Evolutionary conservation across 805 yeast species (phyloP).

Genomic region (Alloascoidea africana): DNA sequence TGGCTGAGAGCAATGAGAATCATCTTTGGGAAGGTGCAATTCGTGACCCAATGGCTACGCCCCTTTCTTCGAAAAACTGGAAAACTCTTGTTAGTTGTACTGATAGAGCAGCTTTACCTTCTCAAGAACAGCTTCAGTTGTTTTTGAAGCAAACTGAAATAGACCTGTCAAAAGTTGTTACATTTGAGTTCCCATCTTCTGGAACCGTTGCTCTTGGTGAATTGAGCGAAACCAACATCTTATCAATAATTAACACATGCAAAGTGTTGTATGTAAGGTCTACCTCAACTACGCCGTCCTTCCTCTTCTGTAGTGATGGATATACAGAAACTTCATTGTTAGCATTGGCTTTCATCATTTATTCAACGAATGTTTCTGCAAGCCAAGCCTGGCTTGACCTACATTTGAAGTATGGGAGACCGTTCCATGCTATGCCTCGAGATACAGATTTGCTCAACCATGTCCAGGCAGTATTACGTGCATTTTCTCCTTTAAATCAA

Average conservation of each 20-base stretch:
- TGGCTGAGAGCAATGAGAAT: too few species aligned
- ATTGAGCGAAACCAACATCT: constrained; percentile 41
- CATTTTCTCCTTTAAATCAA: constrained; percentile 39
- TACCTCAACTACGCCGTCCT: constrained; percentile 22
- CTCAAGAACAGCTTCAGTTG: constrained; percentile 8
- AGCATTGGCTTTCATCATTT: constrained; percentile 45
- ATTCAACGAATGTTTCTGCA: constrained; percentile 33
- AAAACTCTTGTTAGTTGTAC: constrained; percentile 21
- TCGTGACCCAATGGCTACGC: too few species aligned
- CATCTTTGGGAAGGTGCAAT: too few species aligned
- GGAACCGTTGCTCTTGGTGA: constrained; percentile 74
- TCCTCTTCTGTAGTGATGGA: constrained; percentile 70
- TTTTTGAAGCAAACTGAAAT: constrained; percentile 1
- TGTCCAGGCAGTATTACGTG: constrained; percentile 38
- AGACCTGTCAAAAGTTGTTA: constrained; percentile 7
- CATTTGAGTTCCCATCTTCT: constrained; percentile 65
- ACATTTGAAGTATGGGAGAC: constrained; percentile 45
- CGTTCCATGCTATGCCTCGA: constrained; percentile 57
- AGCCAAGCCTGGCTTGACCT: constrained; percentile 42
- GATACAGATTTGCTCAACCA: constrained; percentile 50
- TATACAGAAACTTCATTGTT: constrained; percentile 66
- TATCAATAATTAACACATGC: constrained; percentile 52
- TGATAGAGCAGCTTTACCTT: constrained; percentile 13
- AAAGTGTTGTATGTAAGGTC: constrained; percentile 39
- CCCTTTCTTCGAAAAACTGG: constrained; percentile 16